Evolutionary conservation across 768 basidiomycete genomes (phyloP), one percentile per base, ranked within the genome.

Genomic region (Mycena vulgaris): DNA sequence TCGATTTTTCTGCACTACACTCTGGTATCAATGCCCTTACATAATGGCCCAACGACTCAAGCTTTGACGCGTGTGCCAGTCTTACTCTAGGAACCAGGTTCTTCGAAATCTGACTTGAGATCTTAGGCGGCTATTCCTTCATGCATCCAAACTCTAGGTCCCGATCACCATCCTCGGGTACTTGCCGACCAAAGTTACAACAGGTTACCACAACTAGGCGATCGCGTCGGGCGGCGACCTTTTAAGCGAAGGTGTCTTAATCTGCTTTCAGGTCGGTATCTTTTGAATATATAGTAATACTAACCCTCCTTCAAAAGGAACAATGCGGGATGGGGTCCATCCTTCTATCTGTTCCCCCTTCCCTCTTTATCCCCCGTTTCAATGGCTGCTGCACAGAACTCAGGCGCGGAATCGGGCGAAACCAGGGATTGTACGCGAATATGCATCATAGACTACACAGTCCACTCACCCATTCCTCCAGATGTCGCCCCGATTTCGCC

Each of bases 151-250:
- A 7, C 21, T 40, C 25, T 48, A 21, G 67, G 35, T 30, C 67
- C 31, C 21, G 21, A 27, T 30, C 57, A 9, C 67, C 28, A 48
- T 68, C 40, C 35, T 63, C n/a, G 55, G 60, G 49, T 61, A n/a
- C 30, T 61, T 40, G 6, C 52, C 37, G 40, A 48, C n/a, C n/a
- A n/a, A 39, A 28, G 16, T 10, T 40, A 28, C 35, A 49, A 57
- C 56, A n/a, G n/a, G n/a, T n/a, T n/a, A n/a, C 51, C 52, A 39
- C 39, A 55, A 42, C 31, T 47, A 11, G 35, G 39, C 45, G 35
- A 63, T 49, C 47, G 33, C 10, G 48, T 62, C 61, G 49, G 52
- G 53, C 67, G 64, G 64, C 49, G 40, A 67, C 27, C 39, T 42
- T 17, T 33, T 17, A 45, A 25, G 39, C 31, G 48, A 47, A 30